Percentiles rank a stretch among this genome's conserved stretches.
Conservation (phyloP, 2,329 filamentous ascomycete genomes). For the Dothideomycetes sp. region DNA sequence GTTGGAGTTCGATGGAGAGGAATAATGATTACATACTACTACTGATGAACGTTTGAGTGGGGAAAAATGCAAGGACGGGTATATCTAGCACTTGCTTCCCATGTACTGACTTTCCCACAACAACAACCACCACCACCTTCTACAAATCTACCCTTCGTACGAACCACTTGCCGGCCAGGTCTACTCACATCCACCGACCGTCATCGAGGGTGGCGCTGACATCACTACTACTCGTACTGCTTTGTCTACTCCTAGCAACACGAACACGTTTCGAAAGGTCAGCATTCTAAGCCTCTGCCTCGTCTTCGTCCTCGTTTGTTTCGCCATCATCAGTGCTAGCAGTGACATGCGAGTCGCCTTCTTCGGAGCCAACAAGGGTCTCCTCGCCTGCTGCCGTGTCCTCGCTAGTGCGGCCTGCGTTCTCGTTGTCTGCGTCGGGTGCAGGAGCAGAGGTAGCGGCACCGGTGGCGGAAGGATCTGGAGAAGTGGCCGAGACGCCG, state of each 20-base stretch:
- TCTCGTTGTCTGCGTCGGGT: conserved; percentile 1
- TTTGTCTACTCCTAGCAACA: not conserved
- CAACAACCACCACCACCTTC: too few species aligned
- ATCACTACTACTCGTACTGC: not conserved
- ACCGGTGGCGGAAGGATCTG: conserved; percentile 23
- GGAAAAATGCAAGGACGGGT: too few species aligned
- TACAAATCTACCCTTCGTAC: too few species aligned
- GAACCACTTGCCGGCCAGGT: too few species aligned
- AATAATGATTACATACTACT: too few species aligned
- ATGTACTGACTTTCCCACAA: too few species aligned
- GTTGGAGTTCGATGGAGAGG: too few species aligned
- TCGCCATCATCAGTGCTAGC: not conserved
- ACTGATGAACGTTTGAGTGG: too few species aligned
- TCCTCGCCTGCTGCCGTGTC: not conserved
- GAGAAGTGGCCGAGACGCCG: conserved; percentile 25
- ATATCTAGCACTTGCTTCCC: too few species aligned
- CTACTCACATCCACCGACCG: too few species aligned
- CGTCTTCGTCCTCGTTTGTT: not conserved
- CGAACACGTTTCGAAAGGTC: not conserved
- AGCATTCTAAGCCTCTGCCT: not conserved
- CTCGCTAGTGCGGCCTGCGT: not conserved
- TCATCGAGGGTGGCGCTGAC: not conserved
- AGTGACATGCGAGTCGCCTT: not conserved
- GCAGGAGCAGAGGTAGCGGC: conserved; percentile 15
- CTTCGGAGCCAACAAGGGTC: not conserved